These are phyloP conservation scores for Metarhizium humberi DNA, from an alignment of 2,329 filamentous ascomycete species.

Conservation along the genomic window DNA sequence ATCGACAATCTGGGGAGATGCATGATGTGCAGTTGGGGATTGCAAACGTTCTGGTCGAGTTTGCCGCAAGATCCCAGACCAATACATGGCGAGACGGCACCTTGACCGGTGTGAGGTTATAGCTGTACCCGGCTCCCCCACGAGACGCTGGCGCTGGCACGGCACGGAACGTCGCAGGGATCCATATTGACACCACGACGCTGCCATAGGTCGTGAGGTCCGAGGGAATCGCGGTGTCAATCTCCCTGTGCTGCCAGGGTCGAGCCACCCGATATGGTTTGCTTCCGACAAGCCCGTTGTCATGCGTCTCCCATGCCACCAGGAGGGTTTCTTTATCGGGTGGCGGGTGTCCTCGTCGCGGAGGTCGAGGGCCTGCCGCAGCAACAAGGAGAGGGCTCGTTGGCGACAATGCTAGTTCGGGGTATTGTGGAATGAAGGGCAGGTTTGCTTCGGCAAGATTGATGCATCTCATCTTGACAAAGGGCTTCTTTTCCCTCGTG, in stretches of 20 bases:
- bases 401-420: slow-evolving; percentile 29
- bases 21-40: slow-evolving; percentile 29
- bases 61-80: slow-evolving; percentile 29
- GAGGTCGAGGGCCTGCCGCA: slow-evolving; percentile 29
- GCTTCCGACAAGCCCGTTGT: slow-evolving; percentile 13
- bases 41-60: slow-evolving; percentile 26
- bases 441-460: slow-evolving; percentile 24
- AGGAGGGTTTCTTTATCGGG: slow-evolving; percentile 28
- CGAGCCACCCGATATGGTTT: slow-evolving; percentile 26
- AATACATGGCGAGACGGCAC: slow-evolving; percentile 26
- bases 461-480: slow-evolving; percentile 24
- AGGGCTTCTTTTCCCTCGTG: slow-evolving; percentile 25
- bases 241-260: slow-evolving; percentile 27
- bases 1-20: slow-evolving; percentile 30
- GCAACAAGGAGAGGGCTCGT: slow-evolving; percentile 28
- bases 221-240: slow-evolving; percentile 29
- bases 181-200: slow-evolving; percentile 30
- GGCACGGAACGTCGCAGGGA: slow-evolving; percentile 26
- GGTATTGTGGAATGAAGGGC: slow-evolving; percentile 27
- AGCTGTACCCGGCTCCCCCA: slow-evolving; percentile 14
- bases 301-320: slow-evolving; percentile 28
- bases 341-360: slow-evolving; percentile 26
- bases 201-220: slow-evolving; percentile 28
- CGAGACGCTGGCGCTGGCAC: slow-evolving; percentile 17
- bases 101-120: slow-evolving; percentile 22